These are phyloP conservation scores for Pisolithus microcarpus DNA, from an alignment of 768 basidiomycete species.

Conservation along the genomic window DNA sequence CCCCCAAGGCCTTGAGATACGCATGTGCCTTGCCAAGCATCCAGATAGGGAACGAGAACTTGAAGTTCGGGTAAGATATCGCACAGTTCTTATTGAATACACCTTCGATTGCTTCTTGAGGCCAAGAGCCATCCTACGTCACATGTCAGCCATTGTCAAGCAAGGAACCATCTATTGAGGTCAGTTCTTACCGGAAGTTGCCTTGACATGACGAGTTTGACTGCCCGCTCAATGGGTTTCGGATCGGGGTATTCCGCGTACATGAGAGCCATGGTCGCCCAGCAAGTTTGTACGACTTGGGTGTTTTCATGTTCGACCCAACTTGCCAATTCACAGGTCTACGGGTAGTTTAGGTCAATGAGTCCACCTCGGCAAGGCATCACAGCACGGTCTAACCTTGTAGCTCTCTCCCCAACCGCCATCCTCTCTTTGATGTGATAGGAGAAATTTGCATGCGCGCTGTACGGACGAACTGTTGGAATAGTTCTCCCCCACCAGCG, in stretches of 20 bases:
- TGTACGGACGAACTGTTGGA: conserved; percentile 59
- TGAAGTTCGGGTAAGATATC: conserved; percentile 87
- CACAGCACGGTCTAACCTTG: conserved; percentile 49
- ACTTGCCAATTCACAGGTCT: conserved; percentile 78
- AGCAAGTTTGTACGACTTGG: conserved; percentile 89
- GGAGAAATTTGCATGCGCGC: conserved; percentile 77
- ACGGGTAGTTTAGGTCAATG: background rate
- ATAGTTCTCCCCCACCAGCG: conserved; percentile 86
- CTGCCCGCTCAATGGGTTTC: conserved; percentile 72
- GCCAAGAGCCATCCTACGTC: conserved; percentile 84
- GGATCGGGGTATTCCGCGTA: conserved; percentile 80
- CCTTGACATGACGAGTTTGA: conserved; percentile 80
- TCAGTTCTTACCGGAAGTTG: conserved; percentile 60
- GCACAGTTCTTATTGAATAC: conserved; percentile 87
- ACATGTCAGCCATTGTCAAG: conserved; percentile 1
- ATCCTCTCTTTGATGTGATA: conserved; percentile 77
- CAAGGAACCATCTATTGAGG: background rate
- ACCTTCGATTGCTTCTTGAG: conserved; percentile 91
- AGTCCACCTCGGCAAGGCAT: background rate
- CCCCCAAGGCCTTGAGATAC: conserved; percentile 54
- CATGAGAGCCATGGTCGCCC: conserved; percentile 89
- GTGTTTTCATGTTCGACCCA: conserved; percentile 82
- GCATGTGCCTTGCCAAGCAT: conserved; percentile 82
- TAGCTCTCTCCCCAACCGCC: conserved; percentile 99
- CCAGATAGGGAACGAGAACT: conserved; percentile 95